Conservation (phyloP, 73 alveolate genomes). For the Stentor coeruleus region DNA sequence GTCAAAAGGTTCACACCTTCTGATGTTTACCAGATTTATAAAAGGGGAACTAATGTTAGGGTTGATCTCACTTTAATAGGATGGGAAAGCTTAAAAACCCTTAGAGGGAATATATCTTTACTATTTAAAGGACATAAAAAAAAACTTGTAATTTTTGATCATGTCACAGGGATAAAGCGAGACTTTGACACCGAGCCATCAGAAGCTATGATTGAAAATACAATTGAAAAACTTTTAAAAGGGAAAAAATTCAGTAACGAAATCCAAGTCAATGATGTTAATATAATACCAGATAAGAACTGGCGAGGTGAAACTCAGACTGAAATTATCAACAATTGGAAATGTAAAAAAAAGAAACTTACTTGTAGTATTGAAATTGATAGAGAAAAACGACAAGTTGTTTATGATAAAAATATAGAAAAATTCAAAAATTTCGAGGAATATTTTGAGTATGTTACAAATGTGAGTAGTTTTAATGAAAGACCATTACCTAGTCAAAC, state of each 20-base stretch:
- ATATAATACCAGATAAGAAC: neutral
- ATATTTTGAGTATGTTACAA: neutral
- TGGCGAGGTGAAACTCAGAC: neutral
- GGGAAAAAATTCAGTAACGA: neutral
- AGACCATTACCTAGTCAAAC: neutral
- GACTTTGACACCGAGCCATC: neutral
- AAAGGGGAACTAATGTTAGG: conserved; percentile 30
- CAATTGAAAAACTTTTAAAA: neutral
- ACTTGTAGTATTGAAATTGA: neutral
- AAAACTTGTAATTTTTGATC: neutral
- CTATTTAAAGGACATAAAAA: neutral
- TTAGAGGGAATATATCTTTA: neutral
- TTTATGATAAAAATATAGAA: neutral
- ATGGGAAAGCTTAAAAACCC: conserved; percentile 19
- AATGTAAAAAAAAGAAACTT: neutral
- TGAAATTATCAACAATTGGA: neutral
- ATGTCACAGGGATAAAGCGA: neutral
- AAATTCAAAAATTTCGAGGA: conserved; percentile 1
- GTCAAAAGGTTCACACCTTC: conserved; percentile 45
- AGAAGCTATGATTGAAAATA: neutral
- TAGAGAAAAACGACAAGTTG: conserved; percentile 5
- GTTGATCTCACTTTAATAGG: conserved; percentile 23
- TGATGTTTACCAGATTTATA: conserved; percentile 47
- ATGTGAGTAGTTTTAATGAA: neutral
- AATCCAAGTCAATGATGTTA: neutral